A percentile compares a stretch with the other conserved stretches of the same genome.
phyloP scores from a whole-genome alignment of 768 basidiomycete species.

The Leccinum uliginosum region DNA sequence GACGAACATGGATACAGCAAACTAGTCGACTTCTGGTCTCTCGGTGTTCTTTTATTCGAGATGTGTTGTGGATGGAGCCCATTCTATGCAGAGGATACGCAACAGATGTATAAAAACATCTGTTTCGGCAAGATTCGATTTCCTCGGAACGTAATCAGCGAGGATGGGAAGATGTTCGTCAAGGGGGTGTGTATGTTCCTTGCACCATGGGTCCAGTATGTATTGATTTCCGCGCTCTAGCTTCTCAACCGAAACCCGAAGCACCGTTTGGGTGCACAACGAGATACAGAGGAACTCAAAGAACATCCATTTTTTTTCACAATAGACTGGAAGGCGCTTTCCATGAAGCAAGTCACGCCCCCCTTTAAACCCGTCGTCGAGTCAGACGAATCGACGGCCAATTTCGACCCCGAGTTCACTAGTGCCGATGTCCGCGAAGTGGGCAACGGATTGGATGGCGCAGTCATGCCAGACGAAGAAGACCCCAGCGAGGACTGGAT shows the following conservation, averaged over 20 bases:
- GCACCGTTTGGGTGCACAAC: slow-evolving; percentile 86
- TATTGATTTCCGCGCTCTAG: slow-evolving; percentile 39
- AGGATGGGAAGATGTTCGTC: slow-evolving; percentile 98
- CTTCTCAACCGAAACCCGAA: slow-evolving; percentile 98
- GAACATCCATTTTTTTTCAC: slow-evolving; percentile 90
- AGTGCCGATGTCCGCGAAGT: slow-evolving; percentile 80
- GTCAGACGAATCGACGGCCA: slow-evolving; percentile 95
- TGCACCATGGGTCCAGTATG: slow-evolving; percentile 7
- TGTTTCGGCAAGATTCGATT: slow-evolving; percentile 99
- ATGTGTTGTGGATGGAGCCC: slow-evolving; percentile 99
- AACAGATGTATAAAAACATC: slow-evolving; percentile 99
- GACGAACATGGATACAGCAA: slow-evolving; percentile 99
- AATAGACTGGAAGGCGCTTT: slow-evolving; percentile 90
- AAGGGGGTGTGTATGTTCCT: slow-evolving; percentile 72
- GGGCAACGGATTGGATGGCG: slow-evolving; percentile 49
- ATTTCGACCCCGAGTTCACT: slow-evolving; percentile 99
- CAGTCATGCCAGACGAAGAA: slow-evolving; percentile 43
- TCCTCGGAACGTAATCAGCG: slow-evolving; percentile 93
- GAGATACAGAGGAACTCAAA: slow-evolving; percentile 91
- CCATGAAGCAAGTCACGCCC: slow-evolving; percentile 85
- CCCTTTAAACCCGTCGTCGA: slow-evolving; percentile 98
- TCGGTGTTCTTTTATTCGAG: slow-evolving; percentile 95
- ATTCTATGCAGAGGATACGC: slow-evolving; percentile 98
- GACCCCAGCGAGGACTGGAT: slow-evolving; percentile 67
- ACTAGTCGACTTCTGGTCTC: slow-evolving; percentile 97